Evolutionary conservation across 2,329 filamentous ascomycete genomes (phyloP).

Genomic region (Chrysoporthe cubensis): DNA sequence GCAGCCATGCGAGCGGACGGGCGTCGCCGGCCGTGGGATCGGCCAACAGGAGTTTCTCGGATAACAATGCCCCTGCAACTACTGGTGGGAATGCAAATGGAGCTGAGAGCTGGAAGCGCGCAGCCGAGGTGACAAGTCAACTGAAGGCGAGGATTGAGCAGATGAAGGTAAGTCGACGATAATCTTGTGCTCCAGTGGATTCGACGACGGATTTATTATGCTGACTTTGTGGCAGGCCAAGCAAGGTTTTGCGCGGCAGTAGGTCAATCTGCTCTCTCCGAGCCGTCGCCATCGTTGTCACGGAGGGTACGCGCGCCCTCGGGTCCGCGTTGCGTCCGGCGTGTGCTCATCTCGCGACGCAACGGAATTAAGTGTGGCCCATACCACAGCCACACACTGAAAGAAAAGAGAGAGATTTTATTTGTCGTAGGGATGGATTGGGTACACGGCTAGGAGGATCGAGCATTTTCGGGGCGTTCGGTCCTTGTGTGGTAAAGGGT

Average conservation of each 20-base stretch:
- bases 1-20: conserved; percentile 53
- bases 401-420: neutral
- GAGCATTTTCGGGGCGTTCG: conserved; percentile 15
- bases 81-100: conserved; percentile 43
- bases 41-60: conserved; percentile 31
- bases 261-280: conserved; percentile 27
- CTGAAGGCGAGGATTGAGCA: conserved; percentile 96
- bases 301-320: neutral
- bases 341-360: neutral
- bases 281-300: conserved; percentile 19
- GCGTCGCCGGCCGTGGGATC: conserved; percentile 64
- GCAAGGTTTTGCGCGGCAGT: conserved; percentile 30
- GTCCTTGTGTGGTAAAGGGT: conserved; percentile 8
- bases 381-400: neutral
- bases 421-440: neutral
- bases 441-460: neutral
- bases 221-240: conserved; percentile 21
- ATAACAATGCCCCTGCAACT: conserved; percentile 15
- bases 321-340: neutral
- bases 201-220: too few relatives aligned
- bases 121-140: conserved; percentile 96
- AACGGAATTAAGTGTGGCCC: neutral
- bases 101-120: conserved; percentile 93
- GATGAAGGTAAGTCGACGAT: conserved; percentile 73
- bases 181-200: neutral